phyloP scores from a whole-genome alignment of 306 rosid genomes.

The Ceratonia siliqua region DNA sequence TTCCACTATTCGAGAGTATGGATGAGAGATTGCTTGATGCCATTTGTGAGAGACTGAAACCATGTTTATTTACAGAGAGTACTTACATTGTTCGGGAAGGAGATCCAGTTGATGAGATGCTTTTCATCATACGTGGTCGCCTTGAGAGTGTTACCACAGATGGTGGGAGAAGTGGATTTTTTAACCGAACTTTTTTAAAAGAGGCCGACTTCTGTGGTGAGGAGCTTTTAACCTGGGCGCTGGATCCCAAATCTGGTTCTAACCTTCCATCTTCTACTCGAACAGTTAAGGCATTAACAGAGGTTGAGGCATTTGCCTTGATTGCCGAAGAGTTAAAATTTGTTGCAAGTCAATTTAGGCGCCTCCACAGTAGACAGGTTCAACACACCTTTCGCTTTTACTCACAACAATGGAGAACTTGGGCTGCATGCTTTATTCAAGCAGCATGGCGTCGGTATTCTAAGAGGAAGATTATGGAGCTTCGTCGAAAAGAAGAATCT shows the following conservation, averaged over 20 bases:
- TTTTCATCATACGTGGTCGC: conserved; percentile 94
- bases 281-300: conserved; percentile 81
- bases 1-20: conserved; percentile 92
- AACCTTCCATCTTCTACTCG: conserved; percentile 92
- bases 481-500: conserved; percentile 74
- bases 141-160: conserved; percentile 97
- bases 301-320: conserved; percentile 94
- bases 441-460: conserved; percentile 97
- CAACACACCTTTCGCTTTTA: conserved; percentile 98
- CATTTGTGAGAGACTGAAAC: conserved; percentile 94
- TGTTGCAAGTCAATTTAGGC: conserved; percentile 95
- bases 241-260: conserved; percentile 95
- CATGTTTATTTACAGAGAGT: conserved; percentile 78
- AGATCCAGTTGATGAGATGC: conserved; percentile 99
- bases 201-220: conserved; percentile 97
- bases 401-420: conserved; percentile 97
- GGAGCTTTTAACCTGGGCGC: conserved; percentile 98
- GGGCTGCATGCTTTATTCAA: conserved; percentile 99
- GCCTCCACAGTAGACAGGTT: conserved; percentile 98
- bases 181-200: conserved; percentile 77
- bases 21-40: conserved; percentile 98
- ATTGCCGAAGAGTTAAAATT: conserved; percentile 90
- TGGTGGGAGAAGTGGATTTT: conserved; percentile 96
- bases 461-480: conserved; percentile 83
- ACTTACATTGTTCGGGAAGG: conserved; percentile 94